A percentile compares a stretch with the other conserved stretches of the same genome.
Evolutionary conservation across 495 filamentous ascomycete species (phyloP).

Genomic region (Wilcoxina mikolae): DNA sequence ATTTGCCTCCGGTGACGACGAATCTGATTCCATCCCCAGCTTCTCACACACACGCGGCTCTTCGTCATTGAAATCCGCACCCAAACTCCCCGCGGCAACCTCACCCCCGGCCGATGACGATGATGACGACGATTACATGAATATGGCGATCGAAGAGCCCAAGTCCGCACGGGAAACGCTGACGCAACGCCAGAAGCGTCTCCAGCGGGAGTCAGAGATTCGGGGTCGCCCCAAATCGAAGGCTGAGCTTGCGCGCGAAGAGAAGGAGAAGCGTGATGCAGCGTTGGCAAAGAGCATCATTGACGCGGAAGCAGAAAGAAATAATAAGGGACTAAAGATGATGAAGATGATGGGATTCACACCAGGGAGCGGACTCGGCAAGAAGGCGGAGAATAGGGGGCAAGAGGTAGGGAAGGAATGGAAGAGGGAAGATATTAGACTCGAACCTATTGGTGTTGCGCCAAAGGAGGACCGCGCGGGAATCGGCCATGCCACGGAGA

Average conservation of each 20-base stretch:
- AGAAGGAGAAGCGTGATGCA: slow-evolving; percentile 53
- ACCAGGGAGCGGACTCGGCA: slow-evolving; percentile 54
- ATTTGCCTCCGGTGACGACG: no score
- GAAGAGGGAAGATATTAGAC: slow-evolving; percentile 9
- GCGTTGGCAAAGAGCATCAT: slow-evolving; percentile 59
- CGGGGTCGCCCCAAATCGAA: slow-evolving; percentile 58
- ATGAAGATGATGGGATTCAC: slow-evolving; percentile 94
- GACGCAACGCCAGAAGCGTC: slow-evolving; percentile 41
- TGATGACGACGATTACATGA: slow-evolving; percentile 52
- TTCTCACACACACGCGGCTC: no score
- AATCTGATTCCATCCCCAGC: background rate
- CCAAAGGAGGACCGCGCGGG: slow-evolving; percentile 74
- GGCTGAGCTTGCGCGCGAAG: slow-evolving; percentile 59
- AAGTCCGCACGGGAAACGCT: slow-evolving; percentile 36
- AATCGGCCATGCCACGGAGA: slow-evolving; percentile 68
- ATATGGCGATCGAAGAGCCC: slow-evolving; percentile 41
- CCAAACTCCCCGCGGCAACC: no score
- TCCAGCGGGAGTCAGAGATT: slow-evolving; percentile 42
- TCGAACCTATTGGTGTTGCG: slow-evolving; percentile 52
- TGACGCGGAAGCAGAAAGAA: slow-evolving; percentile 33
- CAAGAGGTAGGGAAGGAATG: slow-evolving; percentile 8
- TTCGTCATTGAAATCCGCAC: no score
- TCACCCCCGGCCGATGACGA: slow-evolving; percentile 28
- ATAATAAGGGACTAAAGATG: slow-evolving; percentile 79
- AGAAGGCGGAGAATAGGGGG: slow-evolving; percentile 23